These are phyloP conservation scores for Metarhizium album DNA, from an alignment of 2,329 filamentous ascomycete genomes.

Conservation along the genomic window DNA sequence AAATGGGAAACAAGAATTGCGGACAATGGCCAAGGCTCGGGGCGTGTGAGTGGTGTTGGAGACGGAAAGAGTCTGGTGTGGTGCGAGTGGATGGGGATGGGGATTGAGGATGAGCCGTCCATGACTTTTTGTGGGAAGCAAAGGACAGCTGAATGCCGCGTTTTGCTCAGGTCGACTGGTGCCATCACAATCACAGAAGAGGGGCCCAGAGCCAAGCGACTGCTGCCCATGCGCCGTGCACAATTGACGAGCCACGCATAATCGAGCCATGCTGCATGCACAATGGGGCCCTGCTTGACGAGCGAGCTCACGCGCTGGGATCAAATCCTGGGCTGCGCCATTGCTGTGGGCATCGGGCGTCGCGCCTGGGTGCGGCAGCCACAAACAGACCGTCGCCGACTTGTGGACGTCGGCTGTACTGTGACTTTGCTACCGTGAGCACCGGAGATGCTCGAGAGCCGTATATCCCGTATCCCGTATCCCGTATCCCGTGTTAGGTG, in stretches of 20 bases:
- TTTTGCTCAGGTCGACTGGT: neutral
- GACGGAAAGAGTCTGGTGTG: neutral
- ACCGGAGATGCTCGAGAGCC: no score
- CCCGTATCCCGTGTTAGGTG: no score
- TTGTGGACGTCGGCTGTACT: neutral
- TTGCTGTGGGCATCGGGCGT: neutral
- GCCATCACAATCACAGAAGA: neutral
- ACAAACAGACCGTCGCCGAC: neutral
- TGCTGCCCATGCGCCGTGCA: no score
- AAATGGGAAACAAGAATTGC: neutral
- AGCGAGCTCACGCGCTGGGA: no score
- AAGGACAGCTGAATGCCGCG: neutral
- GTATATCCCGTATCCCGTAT: no score
- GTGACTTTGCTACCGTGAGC: neutral
- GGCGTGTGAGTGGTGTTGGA: conserved; percentile 1
- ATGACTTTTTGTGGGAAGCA: neutral
- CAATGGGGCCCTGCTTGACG: neutral
- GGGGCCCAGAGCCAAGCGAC: no score
- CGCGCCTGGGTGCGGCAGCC: neutral
- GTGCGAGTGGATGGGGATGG: conserved; percentile 4
- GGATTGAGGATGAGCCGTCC: neutral
- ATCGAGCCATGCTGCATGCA: no score
- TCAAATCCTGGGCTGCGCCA: neutral
- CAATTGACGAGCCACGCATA: no score
- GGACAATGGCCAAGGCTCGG: neutral